Evolutionary conservation across 495 filamentous ascomycete genomes (phyloP).

Genomic region (Apiosordaria backusii): DNA sequence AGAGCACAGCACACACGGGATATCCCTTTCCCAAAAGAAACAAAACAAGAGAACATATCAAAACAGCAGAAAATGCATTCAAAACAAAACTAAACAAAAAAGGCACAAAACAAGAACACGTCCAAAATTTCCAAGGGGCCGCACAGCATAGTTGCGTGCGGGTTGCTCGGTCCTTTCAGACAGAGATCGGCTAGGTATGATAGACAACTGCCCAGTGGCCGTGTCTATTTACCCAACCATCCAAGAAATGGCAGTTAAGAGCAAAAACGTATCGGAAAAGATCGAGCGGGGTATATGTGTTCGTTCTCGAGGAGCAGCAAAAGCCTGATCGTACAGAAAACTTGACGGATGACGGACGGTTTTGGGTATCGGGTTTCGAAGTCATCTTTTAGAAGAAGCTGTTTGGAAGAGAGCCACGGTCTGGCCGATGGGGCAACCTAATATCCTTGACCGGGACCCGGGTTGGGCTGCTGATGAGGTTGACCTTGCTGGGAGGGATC

Average conservation of each 20-base stretch:
- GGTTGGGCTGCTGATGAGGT: constrained; percentile 32
- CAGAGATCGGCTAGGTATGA: too few relatives aligned
- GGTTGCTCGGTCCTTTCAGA: too few relatives aligned
- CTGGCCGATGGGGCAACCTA: constrained; percentile 10
- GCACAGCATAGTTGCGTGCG: too few relatives aligned
- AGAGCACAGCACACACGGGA: neutral
- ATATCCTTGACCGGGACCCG: constrained; percentile 31
- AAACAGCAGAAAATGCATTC: constrained; percentile 5
- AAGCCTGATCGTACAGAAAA: constrained; percentile 26
- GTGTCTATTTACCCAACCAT: neutral
- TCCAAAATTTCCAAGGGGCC: neutral
- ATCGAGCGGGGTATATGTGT: constrained; percentile 17
- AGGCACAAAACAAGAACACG: constrained; percentile 3
- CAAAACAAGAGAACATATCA: neutral
- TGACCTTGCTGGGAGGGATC: constrained; percentile 36
- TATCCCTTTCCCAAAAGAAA: neutral
- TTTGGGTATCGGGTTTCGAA: neutral
- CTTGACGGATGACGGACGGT: constrained; percentile 10
- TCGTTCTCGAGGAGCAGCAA: constrained; percentile 21
- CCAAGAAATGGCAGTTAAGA: neutral
- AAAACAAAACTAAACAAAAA: neutral
- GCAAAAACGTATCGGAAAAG: neutral
- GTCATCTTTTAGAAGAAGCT: constrained; percentile 2
- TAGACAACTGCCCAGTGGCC: neutral
- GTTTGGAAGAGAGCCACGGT: neutral